Percentiles rank a stretch among this genome's conserved stretches.
Evolutionary conservation across 495 filamentous ascomycete genomes (phyloP).

Genomic region (Neurospora sp.): DNA sequence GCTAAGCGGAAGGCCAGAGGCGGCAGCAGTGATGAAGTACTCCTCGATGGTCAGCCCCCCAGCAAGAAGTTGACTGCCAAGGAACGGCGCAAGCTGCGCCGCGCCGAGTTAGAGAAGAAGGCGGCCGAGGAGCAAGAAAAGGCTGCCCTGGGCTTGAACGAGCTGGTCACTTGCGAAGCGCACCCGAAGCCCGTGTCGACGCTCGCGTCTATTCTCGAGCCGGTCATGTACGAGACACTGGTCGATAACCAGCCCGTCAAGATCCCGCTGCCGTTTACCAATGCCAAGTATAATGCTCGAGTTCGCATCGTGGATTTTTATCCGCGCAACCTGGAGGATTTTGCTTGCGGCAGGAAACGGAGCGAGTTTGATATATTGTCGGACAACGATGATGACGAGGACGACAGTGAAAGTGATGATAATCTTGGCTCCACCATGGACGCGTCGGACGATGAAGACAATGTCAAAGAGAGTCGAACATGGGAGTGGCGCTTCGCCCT

Average conservation of each 20-base stretch:
- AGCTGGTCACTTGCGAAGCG: constrained; percentile 36
- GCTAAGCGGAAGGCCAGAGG: constrained; percentile 17
- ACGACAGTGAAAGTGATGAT: constrained; percentile 10
- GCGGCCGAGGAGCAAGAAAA: constrained; percentile 9
- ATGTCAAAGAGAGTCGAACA: constrained; percentile 12
- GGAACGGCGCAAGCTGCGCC: constrained; percentile 5
- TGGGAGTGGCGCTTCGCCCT: constrained; percentile 81
- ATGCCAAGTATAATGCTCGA: constrained; percentile 54
- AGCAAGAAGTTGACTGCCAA: constrained; percentile 26
- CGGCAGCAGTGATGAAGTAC: constrained; percentile 16
- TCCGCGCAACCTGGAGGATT: constrained; percentile 63
- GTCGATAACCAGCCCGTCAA: constrained; percentile 27
- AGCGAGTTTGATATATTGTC: constrained; percentile 39
- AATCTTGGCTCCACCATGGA: constrained; percentile 1
- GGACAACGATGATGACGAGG: constrained; percentile 24
- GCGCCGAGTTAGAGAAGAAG: constrained; percentile 4
- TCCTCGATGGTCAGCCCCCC: constrained; percentile 16
- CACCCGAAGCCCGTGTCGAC: constrained; percentile 27
- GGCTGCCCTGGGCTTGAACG: constrained; percentile 20
- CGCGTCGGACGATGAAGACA: constrained; percentile 1
- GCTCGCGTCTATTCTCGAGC: constrained; percentile 41
- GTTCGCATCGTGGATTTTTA: constrained; percentile 77
- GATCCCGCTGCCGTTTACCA: constrained; percentile 55
- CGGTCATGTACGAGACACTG: constrained; percentile 25
- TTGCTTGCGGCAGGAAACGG: constrained; percentile 44